Evolutionary conservation across 2,329 filamentous ascomycete species (phyloP).

Genomic region (Fusarium dimerum): DNA sequence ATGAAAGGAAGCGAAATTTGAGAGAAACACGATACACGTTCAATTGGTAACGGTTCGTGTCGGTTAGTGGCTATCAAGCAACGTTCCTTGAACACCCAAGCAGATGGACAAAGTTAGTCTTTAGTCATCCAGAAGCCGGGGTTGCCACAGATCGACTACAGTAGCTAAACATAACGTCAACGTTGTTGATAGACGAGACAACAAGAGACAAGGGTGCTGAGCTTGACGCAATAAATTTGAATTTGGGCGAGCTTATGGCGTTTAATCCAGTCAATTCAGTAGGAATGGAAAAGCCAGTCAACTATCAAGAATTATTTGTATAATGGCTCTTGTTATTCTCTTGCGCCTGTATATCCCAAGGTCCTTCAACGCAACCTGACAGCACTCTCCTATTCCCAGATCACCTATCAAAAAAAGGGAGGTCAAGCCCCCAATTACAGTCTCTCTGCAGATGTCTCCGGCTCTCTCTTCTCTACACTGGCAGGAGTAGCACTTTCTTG

Average conservation of each 20-base stretch:
- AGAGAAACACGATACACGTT: background rate
- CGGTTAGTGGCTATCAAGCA: too few relatives aligned
- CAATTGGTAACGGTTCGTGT: background rate
- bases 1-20: background rate
- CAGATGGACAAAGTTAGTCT: too few relatives aligned
- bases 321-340: background rate
- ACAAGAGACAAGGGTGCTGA: too few relatives aligned
- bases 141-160: too few relatives aligned
- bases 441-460: conserved; percentile 5
- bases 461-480: conserved; percentile 3
- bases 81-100: too few relatives aligned
- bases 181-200: too few relatives aligned
- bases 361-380: background rate
- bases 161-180: too few relatives aligned
- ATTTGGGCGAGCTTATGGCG: too few relatives aligned
- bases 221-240: too few relatives aligned
- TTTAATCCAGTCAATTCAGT: too few relatives aligned
- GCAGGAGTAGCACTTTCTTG: conserved; percentile 3
- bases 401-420: background rate
- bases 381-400: background rate
- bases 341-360: background rate
- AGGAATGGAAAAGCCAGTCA: background rate
- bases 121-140: too few relatives aligned
- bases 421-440: background rate
- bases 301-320: background rate